Percentiles rank a stretch among this genome's conserved stretches.
These are phyloP conservation scores for Naganishia kalamii DNA, from an alignment of 768 basidiomycete species.

Conservation along the genomic window DNA sequence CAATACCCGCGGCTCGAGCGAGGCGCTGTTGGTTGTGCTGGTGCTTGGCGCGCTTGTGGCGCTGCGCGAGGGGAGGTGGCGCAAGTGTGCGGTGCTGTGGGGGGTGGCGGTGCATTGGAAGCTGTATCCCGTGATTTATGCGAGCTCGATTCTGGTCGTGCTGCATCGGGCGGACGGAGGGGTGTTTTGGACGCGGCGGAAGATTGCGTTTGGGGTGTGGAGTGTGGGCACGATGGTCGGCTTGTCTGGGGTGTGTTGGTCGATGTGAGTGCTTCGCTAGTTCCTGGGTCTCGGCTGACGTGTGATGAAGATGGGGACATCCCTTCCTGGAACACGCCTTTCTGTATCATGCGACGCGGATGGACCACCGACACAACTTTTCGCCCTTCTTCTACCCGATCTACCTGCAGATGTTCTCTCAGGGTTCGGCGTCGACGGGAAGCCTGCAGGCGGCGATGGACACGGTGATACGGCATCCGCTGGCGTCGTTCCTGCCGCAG, in stretches of 20 bases:
- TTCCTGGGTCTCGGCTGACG: neutral
- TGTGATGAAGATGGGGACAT: conserved; percentile 63
- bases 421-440: conserved; percentile 5
- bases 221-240: conserved; percentile 63
- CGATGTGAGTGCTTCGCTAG: conserved; percentile 56
- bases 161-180: conserved; percentile 30
- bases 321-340: conserved; percentile 88
- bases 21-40: conserved; percentile 72
- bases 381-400: conserved; percentile 94
- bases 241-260: conserved; percentile 63
- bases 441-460: conserved; percentile 20
- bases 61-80: conserved; percentile 56
- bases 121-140: conserved; percentile 91
- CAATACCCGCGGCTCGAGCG: conserved; percentile 93
- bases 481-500: conserved; percentile 77
- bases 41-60: conserved; percentile 65
- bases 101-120: conserved; percentile 92
- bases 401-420: conserved; percentile 70
- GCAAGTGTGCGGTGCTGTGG: conserved; percentile 62
- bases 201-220: conserved; percentile 60
- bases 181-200: conserved; percentile 44
- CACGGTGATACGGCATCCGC: conserved; percentile 52
- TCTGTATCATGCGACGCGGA: conserved; percentile 80
- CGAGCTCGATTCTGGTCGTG: conserved; percentile 62
- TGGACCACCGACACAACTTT: conserved; percentile 97